Percentiles rank a stretch among this genome's conserved stretches.
Conservation (phyloP, 441 rosid species). For the Croton laevigatus region DNA sequence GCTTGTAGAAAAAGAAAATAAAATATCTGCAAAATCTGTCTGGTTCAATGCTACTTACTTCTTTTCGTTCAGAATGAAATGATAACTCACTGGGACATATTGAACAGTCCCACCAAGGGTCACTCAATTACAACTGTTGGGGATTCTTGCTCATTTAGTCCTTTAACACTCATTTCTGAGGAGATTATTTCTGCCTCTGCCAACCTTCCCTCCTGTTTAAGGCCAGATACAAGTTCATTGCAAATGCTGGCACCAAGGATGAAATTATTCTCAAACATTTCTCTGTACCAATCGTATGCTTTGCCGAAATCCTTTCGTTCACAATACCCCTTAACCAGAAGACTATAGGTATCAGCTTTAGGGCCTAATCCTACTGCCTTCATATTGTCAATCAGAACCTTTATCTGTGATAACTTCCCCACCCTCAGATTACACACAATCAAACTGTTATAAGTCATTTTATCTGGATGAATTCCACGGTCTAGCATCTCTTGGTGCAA, state of each 20-base stretch:
- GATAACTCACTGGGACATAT: too few relatives aligned
- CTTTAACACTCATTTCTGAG: slow-evolving; percentile 46
- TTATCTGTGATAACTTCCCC: slow-evolving; percentile 40
- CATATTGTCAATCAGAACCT: slow-evolving; percentile 51
- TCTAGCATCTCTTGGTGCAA: slow-evolving; percentile 52
- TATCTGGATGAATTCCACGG: slow-evolving; percentile 44
- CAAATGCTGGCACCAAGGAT: slow-evolving; percentile 32
- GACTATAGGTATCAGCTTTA: slow-evolving; percentile 62
- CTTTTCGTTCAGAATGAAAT: too few relatives aligned
- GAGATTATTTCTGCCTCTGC: slow-evolving; percentile 48
- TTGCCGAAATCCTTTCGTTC: slow-evolving; percentile 43
- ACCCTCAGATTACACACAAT: slow-evolving; percentile 47
- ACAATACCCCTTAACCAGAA: slow-evolving; percentile 61
- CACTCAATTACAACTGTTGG: too few relatives aligned
- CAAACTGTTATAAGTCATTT: slow-evolving; percentile 63
- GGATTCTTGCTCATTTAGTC: slow-evolving; percentile 26
- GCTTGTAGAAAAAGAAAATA: too few relatives aligned
- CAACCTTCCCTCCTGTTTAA: slow-evolving; percentile 48
- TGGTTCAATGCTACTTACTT: too few relatives aligned
- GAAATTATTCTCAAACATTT: slow-evolving; percentile 58
- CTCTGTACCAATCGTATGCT: slow-evolving; percentile 70
- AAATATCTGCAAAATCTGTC: too few relatives aligned
- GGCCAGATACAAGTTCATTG: slow-evolving; percentile 51
- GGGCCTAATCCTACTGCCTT: slow-evolving; percentile 43
- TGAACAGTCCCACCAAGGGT: too few relatives aligned